phyloP scores from a whole-genome alignment of 768 basidiomycete species.

The Tulasnella sp. region DNA sequence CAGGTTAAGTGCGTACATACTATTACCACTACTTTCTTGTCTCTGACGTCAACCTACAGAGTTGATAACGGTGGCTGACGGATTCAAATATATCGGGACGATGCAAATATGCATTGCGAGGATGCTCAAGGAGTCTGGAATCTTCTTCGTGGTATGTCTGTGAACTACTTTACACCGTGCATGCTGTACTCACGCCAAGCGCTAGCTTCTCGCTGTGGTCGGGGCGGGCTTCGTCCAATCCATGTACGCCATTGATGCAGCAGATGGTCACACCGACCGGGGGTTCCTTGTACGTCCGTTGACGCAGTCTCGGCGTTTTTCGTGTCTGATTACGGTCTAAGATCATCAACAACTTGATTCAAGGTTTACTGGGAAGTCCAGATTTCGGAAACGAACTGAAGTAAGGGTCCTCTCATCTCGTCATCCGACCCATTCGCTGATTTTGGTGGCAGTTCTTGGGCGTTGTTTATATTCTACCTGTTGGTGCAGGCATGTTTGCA shows the following conservation, averaged over 20 bases:
- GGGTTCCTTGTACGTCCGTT: conserved; percentile 33
- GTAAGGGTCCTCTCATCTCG: conserved; percentile 25
- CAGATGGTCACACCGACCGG: conserved; percentile 61
- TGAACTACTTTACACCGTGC: background rate
- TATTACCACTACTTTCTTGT: background rate
- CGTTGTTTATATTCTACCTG: conserved; percentile 54
- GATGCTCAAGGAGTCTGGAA: conserved; percentile 85
- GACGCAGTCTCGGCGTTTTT: background rate
- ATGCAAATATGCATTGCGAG: conserved; percentile 89
- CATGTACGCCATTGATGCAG: conserved; percentile 79
- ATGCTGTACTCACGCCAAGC: background rate
- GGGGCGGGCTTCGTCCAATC: conserved; percentile 77
- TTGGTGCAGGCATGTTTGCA: conserved; percentile 22
- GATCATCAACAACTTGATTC: conserved; percentile 61
- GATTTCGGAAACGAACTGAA: conserved; percentile 23
- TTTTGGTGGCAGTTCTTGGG: background rate
- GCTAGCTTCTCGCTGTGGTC: conserved; percentile 65
- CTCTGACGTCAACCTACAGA: conserved; percentile 32
- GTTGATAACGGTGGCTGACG: conserved; percentile 68
- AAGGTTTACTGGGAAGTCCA: conserved; percentile 46
- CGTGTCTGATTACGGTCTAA: no score
- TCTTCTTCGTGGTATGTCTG: conserved; percentile 68
- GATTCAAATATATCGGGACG: conserved; percentile 79
- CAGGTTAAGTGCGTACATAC: conserved; percentile 64
- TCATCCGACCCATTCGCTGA: background rate